Base-by-base conservation (phyloP, 352 stramenopile species). In the Globisporangium takayamanum region DNA sequence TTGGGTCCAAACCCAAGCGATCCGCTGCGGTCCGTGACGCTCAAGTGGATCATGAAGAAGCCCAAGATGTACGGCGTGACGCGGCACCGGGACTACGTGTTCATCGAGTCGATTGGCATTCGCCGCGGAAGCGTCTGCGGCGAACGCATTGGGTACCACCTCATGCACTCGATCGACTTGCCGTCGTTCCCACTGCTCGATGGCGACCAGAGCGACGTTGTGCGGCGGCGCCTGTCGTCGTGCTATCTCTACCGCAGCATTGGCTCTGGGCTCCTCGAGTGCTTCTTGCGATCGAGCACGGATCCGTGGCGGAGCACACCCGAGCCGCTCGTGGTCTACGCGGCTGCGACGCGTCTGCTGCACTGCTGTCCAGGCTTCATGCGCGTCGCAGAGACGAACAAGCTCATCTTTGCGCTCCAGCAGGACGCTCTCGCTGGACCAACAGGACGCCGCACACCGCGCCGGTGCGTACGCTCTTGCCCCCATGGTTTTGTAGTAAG, bases 121-220 rank as follows among this genome's bases (percentile, higher is more conserved):
- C 39, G 50, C 4, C 48, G 50, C 36, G 50, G 51, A 11, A 60
- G 49, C 33, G 48, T 53, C 2, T 51, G 49, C 44, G 54, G 63
- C 20, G 65, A 73, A 28, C 55, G 56, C 36, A 67, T 78, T 28
- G 70, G 70, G 10, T 78, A 70, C 59, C 53, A 64, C 45, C 22
- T 78, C 15, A 37, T 67, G 30, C 70, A 76, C 45, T 78, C 70
- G 42, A 52, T 78, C 8, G 62, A 71, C 5, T 53, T 74, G n/a
- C 61, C 61, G 45, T 28, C 50, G 46, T 50, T 67, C 28, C 63
- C 58, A 16, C 26, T 42, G 18, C 46, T 66, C 1, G 45, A 50
- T 36, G 52, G 50, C 18, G 51, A 42, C 30, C 57, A 69, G 50
- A 46, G 58, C 18, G 41, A 54, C 26, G 45, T 59, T 22, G 62